Evolutionary conservation across 169 alveolate species (phyloP).

Genomic region (Plasmodium relictum): DNA sequence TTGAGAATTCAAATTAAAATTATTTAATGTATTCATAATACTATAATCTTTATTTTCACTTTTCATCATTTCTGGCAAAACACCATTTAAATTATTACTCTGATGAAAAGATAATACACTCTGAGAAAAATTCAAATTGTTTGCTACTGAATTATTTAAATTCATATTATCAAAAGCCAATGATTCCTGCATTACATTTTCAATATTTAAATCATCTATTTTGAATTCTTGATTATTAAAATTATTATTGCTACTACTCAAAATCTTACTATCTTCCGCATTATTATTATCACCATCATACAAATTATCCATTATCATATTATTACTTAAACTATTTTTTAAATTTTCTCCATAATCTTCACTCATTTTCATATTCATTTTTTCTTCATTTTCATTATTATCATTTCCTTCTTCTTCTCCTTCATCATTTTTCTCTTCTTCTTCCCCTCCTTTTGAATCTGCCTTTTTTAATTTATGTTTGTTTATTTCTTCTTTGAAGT

Average conservation of each 20-base stretch:
- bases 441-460: slow-evolving; percentile 38
- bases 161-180: slow-evolving; percentile 61
- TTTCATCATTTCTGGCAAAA: slow-evolving; percentile 55
- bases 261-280: slow-evolving; percentile 5
- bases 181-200: slow-evolving; percentile 75
- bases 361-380: background rate
- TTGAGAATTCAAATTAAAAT: slow-evolving; percentile 9
- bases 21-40: slow-evolving; percentile 21
- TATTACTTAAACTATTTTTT: slow-evolving; percentile 20
- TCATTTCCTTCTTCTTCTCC: background rate
- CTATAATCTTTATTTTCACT: slow-evolving; percentile 64
- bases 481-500: slow-evolving; percentile 64
- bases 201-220: slow-evolving; percentile 73
- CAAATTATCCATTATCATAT: slow-evolving; percentile 38
- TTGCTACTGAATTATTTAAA: slow-evolving; percentile 46
- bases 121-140: slow-evolving; percentile 52
- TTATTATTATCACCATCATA: slow-evolving; percentile 13
- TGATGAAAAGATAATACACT: slow-evolving; percentile 25
- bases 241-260: slow-evolving; percentile 13
- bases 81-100: background rate
- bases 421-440: background rate
- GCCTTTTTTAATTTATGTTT: slow-evolving; percentile 49
- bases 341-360: slow-evolving; percentile 13
- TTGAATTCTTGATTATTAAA: slow-evolving; percentile 8
- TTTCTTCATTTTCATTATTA: background rate